Conservation (phyloP, 2,329 filamentous ascomycete species). For the Colletotrichum sp. region DNA sequence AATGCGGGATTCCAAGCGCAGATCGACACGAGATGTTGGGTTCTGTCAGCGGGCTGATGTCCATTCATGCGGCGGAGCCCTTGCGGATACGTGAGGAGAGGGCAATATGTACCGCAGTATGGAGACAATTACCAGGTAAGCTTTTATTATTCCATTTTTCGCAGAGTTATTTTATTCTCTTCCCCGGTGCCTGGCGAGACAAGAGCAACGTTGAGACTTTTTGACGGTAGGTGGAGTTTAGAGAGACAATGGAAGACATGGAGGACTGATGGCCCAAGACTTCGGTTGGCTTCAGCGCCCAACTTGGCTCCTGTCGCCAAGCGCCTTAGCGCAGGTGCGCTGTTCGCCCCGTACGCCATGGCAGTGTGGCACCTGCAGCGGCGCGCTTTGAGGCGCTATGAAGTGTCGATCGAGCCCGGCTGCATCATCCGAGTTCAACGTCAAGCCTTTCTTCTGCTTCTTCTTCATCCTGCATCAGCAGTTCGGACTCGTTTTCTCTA, state of each 20-base stretch:
- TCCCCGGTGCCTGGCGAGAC: background rate
- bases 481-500: background rate
- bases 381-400: constrained; percentile 12
- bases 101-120: background rate
- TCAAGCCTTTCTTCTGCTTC: background rate
- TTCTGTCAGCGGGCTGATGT: background rate
- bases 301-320: constrained; percentile 12
- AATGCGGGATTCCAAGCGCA: background rate
- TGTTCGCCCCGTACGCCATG: background rate
- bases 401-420: constrained; percentile 1
- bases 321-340: constrained; percentile 3
- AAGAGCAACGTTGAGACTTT: background rate
- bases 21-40: background rate
- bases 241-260: background rate
- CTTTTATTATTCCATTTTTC: background rate
- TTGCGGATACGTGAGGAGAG: background rate
- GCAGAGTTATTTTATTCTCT: background rate
- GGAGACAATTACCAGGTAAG: background rate
- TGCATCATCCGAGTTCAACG: constrained; percentile 12
- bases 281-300: background rate
- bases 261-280: background rate
- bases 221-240: background rate
- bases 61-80: background rate
- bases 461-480: background rate
- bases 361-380: background rate